These are phyloP conservation scores for Candida saitoana DNA, from an alignment of 805 yeast species.

Conservation along the genomic window DNA sequence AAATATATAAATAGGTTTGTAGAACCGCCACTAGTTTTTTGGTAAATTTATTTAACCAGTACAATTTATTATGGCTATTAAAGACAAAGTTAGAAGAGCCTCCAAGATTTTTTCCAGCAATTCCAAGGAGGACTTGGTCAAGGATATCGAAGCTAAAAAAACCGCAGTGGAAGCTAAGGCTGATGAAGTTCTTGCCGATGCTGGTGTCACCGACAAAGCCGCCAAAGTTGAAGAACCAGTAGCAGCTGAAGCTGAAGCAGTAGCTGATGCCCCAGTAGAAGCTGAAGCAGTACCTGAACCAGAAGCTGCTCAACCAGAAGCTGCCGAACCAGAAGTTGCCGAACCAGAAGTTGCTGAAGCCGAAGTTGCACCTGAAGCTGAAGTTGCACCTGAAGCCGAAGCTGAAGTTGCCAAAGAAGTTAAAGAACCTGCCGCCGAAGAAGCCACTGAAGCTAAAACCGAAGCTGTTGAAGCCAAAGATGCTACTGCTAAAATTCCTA, in stretches of 20 bases:
- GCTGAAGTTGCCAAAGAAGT: constrained; percentile 7
- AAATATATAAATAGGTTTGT: too few relatives aligned
- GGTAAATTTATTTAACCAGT: too few relatives aligned
- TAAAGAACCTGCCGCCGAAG: not conserved
- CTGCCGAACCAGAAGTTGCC: constrained; percentile 11
- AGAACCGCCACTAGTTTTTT: too few relatives aligned
- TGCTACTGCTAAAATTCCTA: constrained; percentile 1
- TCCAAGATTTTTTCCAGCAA: constrained; percentile 31
- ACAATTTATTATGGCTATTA: constrained; percentile 36
- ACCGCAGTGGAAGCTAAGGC: constrained; percentile 6
- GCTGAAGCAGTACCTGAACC: constrained; percentile 10
- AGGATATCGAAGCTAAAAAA: constrained; percentile 1
- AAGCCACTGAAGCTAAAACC: constrained; percentile 7
- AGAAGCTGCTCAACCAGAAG: constrained; percentile 6
- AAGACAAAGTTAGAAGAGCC: constrained; percentile 36
- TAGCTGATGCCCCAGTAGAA: constrained; percentile 8
- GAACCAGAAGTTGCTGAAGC: constrained; percentile 7
- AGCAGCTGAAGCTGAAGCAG: constrained; percentile 5
- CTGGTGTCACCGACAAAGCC: constrained; percentile 5
- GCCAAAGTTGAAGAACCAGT: constrained; percentile 4
- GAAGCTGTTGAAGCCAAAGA: constrained; percentile 9
- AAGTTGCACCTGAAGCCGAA: constrained; percentile 9
- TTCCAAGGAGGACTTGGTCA: constrained; percentile 20
- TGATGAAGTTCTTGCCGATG: constrained; percentile 8
- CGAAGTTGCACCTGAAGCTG: constrained; percentile 11